Percentiles rank a stretch among this genome's conserved stretches.
These are phyloP conservation scores for Candida caryicola DNA, from an alignment of 805 yeast genomes.

Conservation along the genomic window DNA sequence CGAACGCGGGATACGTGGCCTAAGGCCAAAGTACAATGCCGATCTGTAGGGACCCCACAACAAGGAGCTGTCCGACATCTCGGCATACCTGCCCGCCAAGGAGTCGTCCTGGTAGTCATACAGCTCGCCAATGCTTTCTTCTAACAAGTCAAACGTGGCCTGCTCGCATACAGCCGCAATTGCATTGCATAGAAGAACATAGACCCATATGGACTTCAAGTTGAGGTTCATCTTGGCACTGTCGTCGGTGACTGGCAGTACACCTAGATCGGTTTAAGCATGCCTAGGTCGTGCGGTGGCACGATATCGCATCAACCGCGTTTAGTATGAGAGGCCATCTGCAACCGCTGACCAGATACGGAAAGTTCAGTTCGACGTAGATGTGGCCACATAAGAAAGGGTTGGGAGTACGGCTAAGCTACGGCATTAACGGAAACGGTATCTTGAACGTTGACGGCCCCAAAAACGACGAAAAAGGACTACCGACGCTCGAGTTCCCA, in stretches of 20 bases:
- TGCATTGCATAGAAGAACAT: too few relatives aligned
- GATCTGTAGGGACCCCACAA: conserved; percentile 94
- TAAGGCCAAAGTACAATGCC: conserved; percentile 77
- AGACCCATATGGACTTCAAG: too few relatives aligned
- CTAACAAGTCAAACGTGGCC: conserved; percentile 21
- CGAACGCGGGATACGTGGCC: conserved; percentile 77
- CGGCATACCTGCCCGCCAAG: conserved; percentile 9
- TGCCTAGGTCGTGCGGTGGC: conserved; percentile 1
- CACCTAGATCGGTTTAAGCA: too few relatives aligned
- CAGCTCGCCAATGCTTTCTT: too few relatives aligned
- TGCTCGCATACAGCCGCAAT: too few relatives aligned
- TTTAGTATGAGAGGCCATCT: too few relatives aligned
- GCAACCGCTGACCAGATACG: too few relatives aligned
- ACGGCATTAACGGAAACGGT: conserved; percentile 16
- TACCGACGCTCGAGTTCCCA: conserved; percentile 5
- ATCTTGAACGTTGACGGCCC: neutral
- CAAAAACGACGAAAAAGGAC: neutral
- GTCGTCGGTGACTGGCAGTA: too few relatives aligned
- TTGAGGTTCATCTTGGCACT: too few relatives aligned
- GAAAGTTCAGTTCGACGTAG: neutral
- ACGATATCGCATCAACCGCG: too few relatives aligned
- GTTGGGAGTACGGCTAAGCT: conserved; percentile 15
- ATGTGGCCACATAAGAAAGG: conserved; percentile 19
- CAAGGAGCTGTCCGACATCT: conserved; percentile 22
- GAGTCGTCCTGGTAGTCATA: too few relatives aligned